These are phyloP conservation scores for Lodderomyces metapsilosis DNA, from an alignment of 1,139 yeast species.

Conservation along the genomic window DNA sequence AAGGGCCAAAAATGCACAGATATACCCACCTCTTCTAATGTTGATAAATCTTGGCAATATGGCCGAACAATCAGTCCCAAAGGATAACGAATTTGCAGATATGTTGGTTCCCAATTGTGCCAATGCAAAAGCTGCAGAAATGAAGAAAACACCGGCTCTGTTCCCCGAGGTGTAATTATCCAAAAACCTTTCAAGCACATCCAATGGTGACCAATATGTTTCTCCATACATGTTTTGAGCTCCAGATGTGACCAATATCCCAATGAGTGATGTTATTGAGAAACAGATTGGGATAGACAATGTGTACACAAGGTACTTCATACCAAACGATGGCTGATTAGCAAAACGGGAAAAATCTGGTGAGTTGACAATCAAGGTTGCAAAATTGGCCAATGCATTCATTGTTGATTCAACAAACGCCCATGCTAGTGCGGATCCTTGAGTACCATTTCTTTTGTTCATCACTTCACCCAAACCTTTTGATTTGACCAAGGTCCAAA, in stretches of 20 bases:
- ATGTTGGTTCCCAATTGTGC: conserved; percentile 93
- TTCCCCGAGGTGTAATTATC: conserved; percentile 53
- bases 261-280: conserved; percentile 79
- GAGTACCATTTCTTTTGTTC: conserved; percentile 44
- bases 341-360: conserved; percentile 92
- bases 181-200: conserved; percentile 66
- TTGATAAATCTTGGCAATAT: conserved; percentile 74
- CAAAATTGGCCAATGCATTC: conserved; percentile 82
- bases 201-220: conserved; percentile 84
- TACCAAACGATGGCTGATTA: conserved; percentile 39
- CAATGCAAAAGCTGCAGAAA: conserved; percentile 72
- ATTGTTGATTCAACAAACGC: conserved; percentile 75
- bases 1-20: conserved; percentile 77
- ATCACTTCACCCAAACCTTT: conserved; percentile 73
- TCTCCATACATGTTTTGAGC: conserved; percentile 67
- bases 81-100: conserved; percentile 83
- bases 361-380: conserved; percentile 81
- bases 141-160: conserved; percentile 84
- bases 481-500: conserved; percentile 79
- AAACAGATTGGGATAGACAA: conserved; percentile 74
- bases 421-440: conserved; percentile 74
- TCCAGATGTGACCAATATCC: conserved; percentile 84
- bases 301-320: conserved; percentile 46
- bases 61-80: conserved; percentile 91
- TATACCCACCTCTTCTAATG: conserved; percentile 76